phyloP scores from a whole-genome alignment of 1,284 basidiomycete genomes.

The Malassezia vespertilionis region DNA sequence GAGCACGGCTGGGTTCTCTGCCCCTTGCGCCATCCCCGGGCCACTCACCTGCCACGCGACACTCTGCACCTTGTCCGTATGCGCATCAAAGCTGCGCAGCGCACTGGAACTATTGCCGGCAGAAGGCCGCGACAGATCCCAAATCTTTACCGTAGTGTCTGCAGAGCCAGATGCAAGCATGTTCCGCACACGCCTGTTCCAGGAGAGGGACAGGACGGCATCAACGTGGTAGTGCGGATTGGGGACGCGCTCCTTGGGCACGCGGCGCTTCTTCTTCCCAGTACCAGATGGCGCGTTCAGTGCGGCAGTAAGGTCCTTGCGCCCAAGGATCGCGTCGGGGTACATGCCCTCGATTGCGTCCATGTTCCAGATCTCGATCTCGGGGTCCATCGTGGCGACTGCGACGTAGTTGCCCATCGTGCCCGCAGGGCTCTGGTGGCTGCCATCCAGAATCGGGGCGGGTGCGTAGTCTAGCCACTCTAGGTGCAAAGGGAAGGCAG shows the following conservation, averaged over 20 bases:
- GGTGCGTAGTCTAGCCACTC: slow-evolving; percentile 97
- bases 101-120: slow-evolving; percentile 55
- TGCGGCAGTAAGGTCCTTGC: slow-evolving; percentile 52
- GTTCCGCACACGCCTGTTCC: slow-evolving; percentile 81
- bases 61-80: slow-evolving; percentile 93
- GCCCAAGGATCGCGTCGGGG: slow-evolving; percentile 79
- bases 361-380: slow-evolving; percentile 96
- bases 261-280: slow-evolving; percentile 61
- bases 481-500: slow-evolving; percentile 91
- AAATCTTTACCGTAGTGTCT: slow-evolving; percentile 89
- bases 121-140: slow-evolving; percentile 67
- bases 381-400: slow-evolving; percentile 90
- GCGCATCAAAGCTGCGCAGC: slow-evolving; percentile 68
- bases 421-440: slow-evolving; percentile 28
- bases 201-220: slow-evolving; percentile 78
- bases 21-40: slow-evolving; percentile 14
- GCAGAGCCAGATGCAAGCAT: slow-evolving; percentile 83
- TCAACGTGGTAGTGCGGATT: slow-evolving; percentile 75
- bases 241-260: slow-evolving; percentile 60
- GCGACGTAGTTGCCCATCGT: slow-evolving; percentile 80
- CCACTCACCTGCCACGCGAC: slow-evolving; percentile 73
- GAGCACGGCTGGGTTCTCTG: slow-evolving; percentile 63
- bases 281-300: slow-evolving; percentile 36
- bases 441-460: slow-evolving; percentile 47
- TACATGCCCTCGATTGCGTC: slow-evolving; percentile 90